Base-by-base conservation (phyloP, 768 basidiomycete species). In the Tricholoma flavovirens region DNA sequence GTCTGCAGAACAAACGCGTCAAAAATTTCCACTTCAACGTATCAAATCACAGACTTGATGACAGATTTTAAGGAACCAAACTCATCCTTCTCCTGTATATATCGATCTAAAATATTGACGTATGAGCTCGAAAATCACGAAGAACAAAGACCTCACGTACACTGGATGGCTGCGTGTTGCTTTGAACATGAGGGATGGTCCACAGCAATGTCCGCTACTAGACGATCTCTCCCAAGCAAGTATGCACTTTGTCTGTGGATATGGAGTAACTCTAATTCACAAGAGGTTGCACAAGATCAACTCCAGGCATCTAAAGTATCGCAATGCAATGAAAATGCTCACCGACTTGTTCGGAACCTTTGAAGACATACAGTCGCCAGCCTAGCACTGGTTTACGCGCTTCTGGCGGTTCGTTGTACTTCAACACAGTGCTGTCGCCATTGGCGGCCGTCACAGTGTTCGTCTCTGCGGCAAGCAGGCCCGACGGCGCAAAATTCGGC, bases 371-470 rank as follows among this genome's bases (percentile, higher is more conserved):
- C 59, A 99, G 67, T 67, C 97, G 79, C 97, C 97, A 98, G 15
- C 90, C 89, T 32, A 89, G 71, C 4, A 78, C 72, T 9, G 97
- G 96, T 67, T 95, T 98, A 61, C 97, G 77, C 26, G 96, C 97
- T 77, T 99, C 97, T 5, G 97, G 94, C 14, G 97, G 97, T 70
- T 99, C 97, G 59, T 98, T 95, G 69, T 99, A 99, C 71, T 98
- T 99, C 59, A 99, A 76, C 43, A 97, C 83, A 5, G 88, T 87
- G 62, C 76, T 85, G 51, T 82, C 82, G n/a, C 90, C 92, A 66
- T 91, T 86, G 6, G 76, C 73, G 30, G 83, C 78, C 60, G 82
- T 81, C 42, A 95, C 86, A 1, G 91, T 93, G 66, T 99, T 98
- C 2, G 97, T 98, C 66, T 91, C 97, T 4, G 96, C 96, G 0